Percentiles rank a stretch among this genome's conserved stretches.
phyloP scores from a whole-genome alignment of 306 rosid genomes.

The Vicia faba region DNA sequence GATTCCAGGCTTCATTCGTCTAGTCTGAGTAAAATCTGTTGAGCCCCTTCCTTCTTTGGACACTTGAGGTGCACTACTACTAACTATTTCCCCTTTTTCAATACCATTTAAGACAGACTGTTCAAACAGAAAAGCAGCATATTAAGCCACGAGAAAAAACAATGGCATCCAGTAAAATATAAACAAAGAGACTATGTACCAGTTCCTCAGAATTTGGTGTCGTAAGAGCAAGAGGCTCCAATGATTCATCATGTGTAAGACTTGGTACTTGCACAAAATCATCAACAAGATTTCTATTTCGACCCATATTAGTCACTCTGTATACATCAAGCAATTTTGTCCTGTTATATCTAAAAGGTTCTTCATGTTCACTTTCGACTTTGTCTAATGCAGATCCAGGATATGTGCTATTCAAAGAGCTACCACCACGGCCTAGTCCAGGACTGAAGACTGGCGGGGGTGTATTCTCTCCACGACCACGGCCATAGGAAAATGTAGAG shows the following conservation, averaged over 20 bases:
- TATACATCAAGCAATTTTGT: conserved; percentile 79
- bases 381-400: conserved; percentile 51
- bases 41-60: conserved; percentile 72
- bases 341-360: conserved; percentile 66
- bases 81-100: conserved; percentile 83
- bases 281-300: conserved; percentile 47
- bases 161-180: neutral
- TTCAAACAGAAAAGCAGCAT: conserved; percentile 36
- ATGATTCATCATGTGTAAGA: conserved; percentile 66
- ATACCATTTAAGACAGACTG: conserved; percentile 82
- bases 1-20: conserved; percentile 75
- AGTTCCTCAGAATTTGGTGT: conserved; percentile 74
- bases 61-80: conserved; percentile 89
- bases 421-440: conserved; percentile 68
- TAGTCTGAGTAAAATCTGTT: conserved; percentile 59
- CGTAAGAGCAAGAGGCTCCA: conserved; percentile 79
- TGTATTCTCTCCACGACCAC: conserved; percentile 75
- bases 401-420: conserved; percentile 47
- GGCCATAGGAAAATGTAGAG: conserved; percentile 59
- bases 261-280: conserved; percentile 72
- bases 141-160: conserved; percentile 38
- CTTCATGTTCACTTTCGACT: conserved; percentile 63
- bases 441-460: conserved; percentile 59
- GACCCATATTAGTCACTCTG: conserved; percentile 57
- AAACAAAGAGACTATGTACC: conserved; percentile 52